Percentiles rank a stretch among this genome's conserved stretches.
Conservation (phyloP, 768 basidiomycete species). For the Tylopilus felleus region DNA sequence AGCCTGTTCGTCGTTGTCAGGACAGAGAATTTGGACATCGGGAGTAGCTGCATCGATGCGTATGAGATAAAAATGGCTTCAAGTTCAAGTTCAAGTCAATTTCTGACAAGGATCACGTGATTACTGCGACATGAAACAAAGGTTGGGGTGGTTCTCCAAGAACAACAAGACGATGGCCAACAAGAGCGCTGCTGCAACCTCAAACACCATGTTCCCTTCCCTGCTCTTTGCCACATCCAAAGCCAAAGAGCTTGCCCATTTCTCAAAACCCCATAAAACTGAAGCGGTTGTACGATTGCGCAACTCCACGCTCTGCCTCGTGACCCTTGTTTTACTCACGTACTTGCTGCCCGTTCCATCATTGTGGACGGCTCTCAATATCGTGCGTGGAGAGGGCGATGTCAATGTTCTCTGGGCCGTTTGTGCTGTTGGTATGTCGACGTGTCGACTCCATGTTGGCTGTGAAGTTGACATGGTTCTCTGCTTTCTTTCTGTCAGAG, state of each 20-base stretch:
- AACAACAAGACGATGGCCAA: conserved; percentile 12
- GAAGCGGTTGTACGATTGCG: conserved; percentile 40
- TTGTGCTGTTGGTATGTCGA: conserved; percentile 32
- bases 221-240: conserved; percentile 23
- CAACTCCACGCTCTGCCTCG: conserved; percentile 34
- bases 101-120: background rate
- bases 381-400: conserved; percentile 23
- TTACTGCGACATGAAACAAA: background rate
- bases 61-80: no score
- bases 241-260: conserved; percentile 18
- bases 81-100: no score
- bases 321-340: conserved; percentile 33
- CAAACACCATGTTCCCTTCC: conserved; percentile 18
- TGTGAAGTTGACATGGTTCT: background rate
- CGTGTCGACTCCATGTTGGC: background rate
- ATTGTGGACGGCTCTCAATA: conserved; percentile 32
- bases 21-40: no score
- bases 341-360: conserved; percentile 38
- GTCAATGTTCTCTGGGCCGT: conserved; percentile 17
- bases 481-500: conserved; percentile 25
- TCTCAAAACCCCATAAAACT: conserved; percentile 34
- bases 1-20: no score
- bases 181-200: conserved; percentile 1
- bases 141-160: background rate
- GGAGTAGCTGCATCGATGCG: no score